Evolutionary conservation across 441 rosid species (phyloP).

Genomic region (Kokia cookei): DNA sequence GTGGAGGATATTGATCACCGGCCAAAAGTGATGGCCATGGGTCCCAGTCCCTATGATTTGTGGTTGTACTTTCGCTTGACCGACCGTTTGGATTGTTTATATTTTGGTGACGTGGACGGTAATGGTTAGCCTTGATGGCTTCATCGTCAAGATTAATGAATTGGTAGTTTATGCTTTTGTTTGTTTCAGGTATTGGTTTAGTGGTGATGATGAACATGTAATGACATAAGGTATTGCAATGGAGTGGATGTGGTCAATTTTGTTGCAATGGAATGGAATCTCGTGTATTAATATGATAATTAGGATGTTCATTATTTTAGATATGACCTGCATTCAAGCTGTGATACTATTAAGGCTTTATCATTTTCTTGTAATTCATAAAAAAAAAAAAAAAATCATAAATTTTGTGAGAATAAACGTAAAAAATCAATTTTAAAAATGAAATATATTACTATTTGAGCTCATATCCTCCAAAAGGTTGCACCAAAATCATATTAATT

Average conservation of each 20-base stretch:
- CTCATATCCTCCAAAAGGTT: too few species aligned
- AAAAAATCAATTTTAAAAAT: too few species aligned
- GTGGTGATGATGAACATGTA: conserved; percentile 3
- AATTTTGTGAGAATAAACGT: too few species aligned
- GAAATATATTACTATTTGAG: too few species aligned
- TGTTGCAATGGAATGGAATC: too few species aligned
- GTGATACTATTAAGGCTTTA: too few species aligned
- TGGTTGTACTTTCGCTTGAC: conserved; percentile 13
- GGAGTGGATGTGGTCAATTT: neutral
- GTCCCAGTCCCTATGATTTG: conserved; percentile 29
- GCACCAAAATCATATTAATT: too few species aligned
- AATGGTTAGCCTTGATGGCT: conserved; percentile 16
- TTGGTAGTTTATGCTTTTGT: neutral
- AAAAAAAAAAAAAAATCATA: too few species aligned
- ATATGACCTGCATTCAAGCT: too few species aligned
- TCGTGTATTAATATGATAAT: too few species aligned
- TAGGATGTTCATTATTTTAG: too few species aligned
- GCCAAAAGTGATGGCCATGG: conserved; percentile 14
- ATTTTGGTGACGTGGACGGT: conserved; percentile 18
- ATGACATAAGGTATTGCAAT: neutral
- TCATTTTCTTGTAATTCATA: too few species aligned
- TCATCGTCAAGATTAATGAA: conserved; percentile 6
- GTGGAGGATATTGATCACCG: conserved; percentile 21
- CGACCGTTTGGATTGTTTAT: conserved; percentile 45
- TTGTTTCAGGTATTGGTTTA: neutral